Base-by-base conservation (phyloP, 441 rosid genomes). In the Corymbia calophylla region DNA sequence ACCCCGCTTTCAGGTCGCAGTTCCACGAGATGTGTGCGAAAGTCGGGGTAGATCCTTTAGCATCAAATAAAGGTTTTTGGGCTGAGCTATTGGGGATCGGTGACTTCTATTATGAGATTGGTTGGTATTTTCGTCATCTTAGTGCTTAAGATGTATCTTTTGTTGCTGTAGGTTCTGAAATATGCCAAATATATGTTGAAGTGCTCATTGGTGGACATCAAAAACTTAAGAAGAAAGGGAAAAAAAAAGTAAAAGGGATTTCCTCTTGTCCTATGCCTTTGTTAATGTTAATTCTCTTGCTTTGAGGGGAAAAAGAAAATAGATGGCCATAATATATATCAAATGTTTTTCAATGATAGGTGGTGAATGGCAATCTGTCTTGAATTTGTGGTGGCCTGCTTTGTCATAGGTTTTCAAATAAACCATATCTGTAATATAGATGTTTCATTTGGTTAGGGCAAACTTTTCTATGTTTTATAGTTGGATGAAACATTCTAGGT, bases 11-110 rank as follows among this genome's bases (percentile, higher is more conserved):
- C 92, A 95, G 99, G 89, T 93, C 97, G 5, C 99, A 97, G 87
- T 97, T 97, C 89, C 98, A 97, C 73, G 99, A 97, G 90, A 97
- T 97, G 98, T 97, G 99, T 89, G 98, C 99, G 89, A 97, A 97
- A 91, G 96, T 97, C 27, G 99, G 98, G 89, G 99, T 97, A 88
- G 99, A 97, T 95, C 99, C 99, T 12, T 92, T 97, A 88, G 99
- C 99, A 88, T 97, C 99, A 0, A 96, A 95, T 92, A 97, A 97
- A 92, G 99, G 99, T 56, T 96, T 97, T 89, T 97, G 98, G 99
- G 99, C 98, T 35, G 99, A 97, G 95, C 96, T 96, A 60, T 91
- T 97, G 49, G 98, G 98, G 81, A 97, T 97, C 62, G 98, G 99
- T 91, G 99, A 97, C 94, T 97, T 97, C 95, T 97, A 97, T 89